phyloP scores from a whole-genome alignment of 2,329 filamentous ascomycete species.

The Hymenoscyphus scutula region DNA sequence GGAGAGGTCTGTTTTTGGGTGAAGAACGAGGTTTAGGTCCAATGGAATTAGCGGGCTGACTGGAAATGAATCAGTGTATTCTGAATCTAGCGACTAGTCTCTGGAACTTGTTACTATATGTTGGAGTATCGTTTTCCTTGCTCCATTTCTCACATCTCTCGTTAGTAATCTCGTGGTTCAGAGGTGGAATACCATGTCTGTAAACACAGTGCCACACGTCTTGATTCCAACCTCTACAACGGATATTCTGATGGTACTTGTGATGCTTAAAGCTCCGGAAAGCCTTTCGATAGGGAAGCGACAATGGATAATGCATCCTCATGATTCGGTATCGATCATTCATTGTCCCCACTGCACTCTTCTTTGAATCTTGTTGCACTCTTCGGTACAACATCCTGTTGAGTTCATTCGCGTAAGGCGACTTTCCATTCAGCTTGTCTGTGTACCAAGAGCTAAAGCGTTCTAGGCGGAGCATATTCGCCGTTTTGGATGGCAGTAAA shows the following conservation, averaged over 20 bases:
- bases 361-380: slow-evolving; percentile 12
- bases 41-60: too few species aligned
- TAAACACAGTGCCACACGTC: neutral
- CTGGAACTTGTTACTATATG: neutral
- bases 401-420: slow-evolving; percentile 23
- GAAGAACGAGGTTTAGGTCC: too few species aligned
- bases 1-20: too few species aligned
- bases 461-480: slow-evolving; percentile 24
- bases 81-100: neutral
- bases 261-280: slow-evolving; percentile 6
- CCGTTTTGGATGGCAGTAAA: slow-evolving; percentile 21
- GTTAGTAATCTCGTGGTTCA: neutral
- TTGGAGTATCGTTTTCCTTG: neutral
- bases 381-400: slow-evolving; percentile 19
- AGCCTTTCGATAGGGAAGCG: slow-evolving; percentile 21
- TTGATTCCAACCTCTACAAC: neutral
- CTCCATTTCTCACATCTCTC: neutral
- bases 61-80: too few species aligned
- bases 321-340: slow-evolving; percentile 19
- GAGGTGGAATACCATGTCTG: neutral
- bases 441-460: slow-evolving; percentile 25
- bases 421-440: slow-evolving; percentile 24
- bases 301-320: slow-evolving; percentile 23
- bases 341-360: slow-evolving; percentile 10
- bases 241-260: neutral